phyloP scores from a whole-genome alignment of 257 asterid genomes.

The Solanum etuberosum region DNA sequence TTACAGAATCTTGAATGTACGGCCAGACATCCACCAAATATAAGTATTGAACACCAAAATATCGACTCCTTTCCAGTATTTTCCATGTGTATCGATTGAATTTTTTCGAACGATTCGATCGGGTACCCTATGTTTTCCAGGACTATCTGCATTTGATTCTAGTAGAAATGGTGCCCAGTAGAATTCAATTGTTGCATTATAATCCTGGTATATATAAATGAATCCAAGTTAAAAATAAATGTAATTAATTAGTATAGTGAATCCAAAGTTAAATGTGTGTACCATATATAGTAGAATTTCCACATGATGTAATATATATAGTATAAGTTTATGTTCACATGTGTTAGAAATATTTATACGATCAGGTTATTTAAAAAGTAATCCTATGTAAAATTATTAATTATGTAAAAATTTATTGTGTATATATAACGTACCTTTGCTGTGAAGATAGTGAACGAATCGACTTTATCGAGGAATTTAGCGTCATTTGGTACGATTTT shows the following conservation, averaged over 20 bases:
- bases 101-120: slow-evolving; percentile 47
- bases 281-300: background rate
- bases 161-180: slow-evolving; percentile 88
- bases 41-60: slow-evolving; percentile 75
- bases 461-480: slow-evolving; percentile 28
- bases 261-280: background rate
- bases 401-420: background rate
- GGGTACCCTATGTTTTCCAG: slow-evolving; percentile 29
- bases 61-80: slow-evolving; percentile 61
- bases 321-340: background rate
- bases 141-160: slow-evolving; percentile 81
- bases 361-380: background rate
- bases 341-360: background rate
- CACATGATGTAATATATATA: too few species aligned
- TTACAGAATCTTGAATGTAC: slow-evolving; percentile 43
- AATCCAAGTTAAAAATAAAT: background rate
- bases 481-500: slow-evolving; percentile 37
- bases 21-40: slow-evolving; percentile 71
- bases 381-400: too few species aligned
- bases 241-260: background rate
- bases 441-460: slow-evolving; percentile 38
- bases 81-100: slow-evolving; percentile 48
- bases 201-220: slow-evolving; percentile 24
- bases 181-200: slow-evolving; percentile 62
- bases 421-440: slow-evolving; percentile 39